Evolutionary conservation across 2,329 filamentous ascomycete genomes (phyloP), one percentile per base, ranked within the genome.

Genomic region (Metarhizium album): DNA sequence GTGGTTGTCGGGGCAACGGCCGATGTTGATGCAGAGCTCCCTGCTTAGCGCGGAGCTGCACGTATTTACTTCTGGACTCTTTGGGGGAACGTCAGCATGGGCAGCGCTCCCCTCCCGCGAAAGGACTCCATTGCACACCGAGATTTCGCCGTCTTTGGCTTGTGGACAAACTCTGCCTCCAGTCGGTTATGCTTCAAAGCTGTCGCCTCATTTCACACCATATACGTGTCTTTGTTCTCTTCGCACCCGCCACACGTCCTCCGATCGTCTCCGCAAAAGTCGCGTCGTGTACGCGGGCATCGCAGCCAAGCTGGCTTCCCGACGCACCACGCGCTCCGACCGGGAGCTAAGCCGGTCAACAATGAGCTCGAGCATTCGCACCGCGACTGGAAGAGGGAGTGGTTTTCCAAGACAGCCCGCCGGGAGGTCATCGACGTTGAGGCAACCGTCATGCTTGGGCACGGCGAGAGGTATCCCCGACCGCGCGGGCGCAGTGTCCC

Each of bases 401-500:
- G 50, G 29, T 16, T 18, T 46, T n/a, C 33, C 38, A 6, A 49
- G 50, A 42, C 50, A 50, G 37, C 37, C 50, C 23, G 14, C 33
- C 9, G 38, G 33, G 18, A 46, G 52, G 42, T 46, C 52, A 14
- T 51, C 52, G 9, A 42, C 48, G 20, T 16, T 33, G 31, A 49
- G 50, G 23, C 52, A 50, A 45, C 47, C 50, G 9, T 48, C 45
- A 24, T 47, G 45, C 14, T 20, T 46, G 20, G 43, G 45, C 45
- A 38, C 16, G 20, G 46, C 47, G 14, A 45, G 52, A 47, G 47
- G 38, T n/a, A 42, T 48, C 16, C 27, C 38, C 8, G 52, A 54
- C 37, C 50, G 52, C 48, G 35, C 45, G 27, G 50, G 53, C 29
- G 50, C 53, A 14, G 27, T 45, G 33, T 54, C 90, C 4, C 87